Evolutionary conservation across 441 rosid species (phyloP).

Genomic region (Brassica balearica): DNA sequence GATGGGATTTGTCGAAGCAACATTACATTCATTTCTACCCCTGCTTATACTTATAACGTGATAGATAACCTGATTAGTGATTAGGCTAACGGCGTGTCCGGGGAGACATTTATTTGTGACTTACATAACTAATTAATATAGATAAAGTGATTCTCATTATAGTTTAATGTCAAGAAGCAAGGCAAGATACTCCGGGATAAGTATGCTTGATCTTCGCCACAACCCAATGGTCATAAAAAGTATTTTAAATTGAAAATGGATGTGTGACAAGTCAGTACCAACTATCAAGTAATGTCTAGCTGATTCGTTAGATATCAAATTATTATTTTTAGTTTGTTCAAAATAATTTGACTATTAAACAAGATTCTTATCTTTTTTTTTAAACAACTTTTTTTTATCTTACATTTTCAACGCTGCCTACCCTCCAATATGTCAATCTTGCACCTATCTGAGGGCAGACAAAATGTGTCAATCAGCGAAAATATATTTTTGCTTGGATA

Average conservation of each 20-base stretch:
- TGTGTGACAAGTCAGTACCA: neutral
- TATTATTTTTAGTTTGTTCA: neutral
- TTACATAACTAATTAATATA: neutral
- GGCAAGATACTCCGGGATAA: neutral
- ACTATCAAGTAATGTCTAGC: neutral
- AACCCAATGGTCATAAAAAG: neutral
- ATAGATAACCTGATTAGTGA: neutral
- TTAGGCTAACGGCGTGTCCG: neutral
- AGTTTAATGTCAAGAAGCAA: neutral
- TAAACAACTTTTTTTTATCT: neutral
- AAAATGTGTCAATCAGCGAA: neutral
- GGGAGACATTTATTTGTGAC: neutral
- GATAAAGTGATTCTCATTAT: neutral
- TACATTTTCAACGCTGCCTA: neutral
- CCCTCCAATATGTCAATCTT: neutral
- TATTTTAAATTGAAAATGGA: neutral
- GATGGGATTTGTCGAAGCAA: neutral
- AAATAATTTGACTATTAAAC: neutral
- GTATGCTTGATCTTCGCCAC: neutral
- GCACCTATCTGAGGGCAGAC: neutral
- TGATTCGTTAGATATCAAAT: neutral
- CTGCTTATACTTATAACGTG: slow-evolving; percentile 6
- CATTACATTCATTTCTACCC: neutral
- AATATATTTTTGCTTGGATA: neutral
- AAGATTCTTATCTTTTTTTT: neutral